Base-by-base conservation (phyloP, 768 basidiomycete genomes). In the Mycena kentingensis region DNA sequence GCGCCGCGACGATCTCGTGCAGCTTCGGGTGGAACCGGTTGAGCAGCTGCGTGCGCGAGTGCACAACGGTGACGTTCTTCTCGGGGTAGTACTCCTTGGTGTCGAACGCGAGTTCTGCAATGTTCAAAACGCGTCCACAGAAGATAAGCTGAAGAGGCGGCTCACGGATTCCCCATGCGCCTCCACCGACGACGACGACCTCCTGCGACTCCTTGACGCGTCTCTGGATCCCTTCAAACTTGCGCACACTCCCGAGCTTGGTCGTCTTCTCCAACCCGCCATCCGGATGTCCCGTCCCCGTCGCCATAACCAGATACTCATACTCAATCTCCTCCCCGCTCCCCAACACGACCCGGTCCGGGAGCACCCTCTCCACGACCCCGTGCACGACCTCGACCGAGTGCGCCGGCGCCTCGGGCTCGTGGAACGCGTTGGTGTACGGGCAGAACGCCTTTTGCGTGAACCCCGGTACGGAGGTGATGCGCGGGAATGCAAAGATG, bases 141-240 rank as follows among this genome's bases (percentile, higher is more conserved):
- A 26, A 26, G 34, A 44, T 4, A 25, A 1, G 15, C 13, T 48
- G 34, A 22, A 25, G 8, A 22, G 24, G 19, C 11, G 22, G 71
- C 77, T 64, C 58, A 80, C 78, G 77, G 27, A 83, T 72, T 1
- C 82, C 82, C 16, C 80, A 75, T 3, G 82, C 78, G 1, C 82
- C 82, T 7, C 78, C 81, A n/a, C 82, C 82, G 6, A 83, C 67
- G 19, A 83, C 69, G 15, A 81, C 69, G 8, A 83, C 69, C 37
- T 72, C 72, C 15, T 61, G 64, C 0, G 79, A 73, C 18, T 51
- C 36, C 21, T 58, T 49, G 15, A 76, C 63, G 7, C 45, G 62
- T 22, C 60, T 25, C 51, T 77, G 74, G 15, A 63, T 48, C 25
- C 56, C 54, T 34, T 55, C 51, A 21, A 64, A 52, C 35, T 63